Percentiles rank a stretch among this genome's conserved stretches.
These are phyloP conservation scores for Emmonsia crescens DNA, from an alignment of 2,329 filamentous ascomycete species.

Conservation along the genomic window DNA sequence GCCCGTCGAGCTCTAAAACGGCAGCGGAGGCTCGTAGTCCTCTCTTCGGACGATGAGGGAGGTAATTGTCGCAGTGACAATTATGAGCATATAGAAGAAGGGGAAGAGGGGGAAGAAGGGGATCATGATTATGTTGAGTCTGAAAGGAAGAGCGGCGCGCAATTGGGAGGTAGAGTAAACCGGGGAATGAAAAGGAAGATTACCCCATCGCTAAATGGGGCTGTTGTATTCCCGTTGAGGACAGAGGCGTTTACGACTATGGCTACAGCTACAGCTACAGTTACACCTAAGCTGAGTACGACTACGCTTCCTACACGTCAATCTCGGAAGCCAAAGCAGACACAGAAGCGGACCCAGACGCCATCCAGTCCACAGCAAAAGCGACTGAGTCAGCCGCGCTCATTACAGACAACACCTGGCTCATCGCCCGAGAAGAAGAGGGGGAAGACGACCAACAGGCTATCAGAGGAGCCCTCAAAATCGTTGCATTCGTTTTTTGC, in stretches of 20 bases:
- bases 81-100: neutral
- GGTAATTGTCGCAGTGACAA: slow-evolving; percentile 6
- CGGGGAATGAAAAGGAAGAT: slow-evolving; percentile 1
- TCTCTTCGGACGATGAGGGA: slow-evolving; percentile 20
- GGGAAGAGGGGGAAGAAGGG: neutral
- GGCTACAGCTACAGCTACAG: neutral
- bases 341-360: neutral
- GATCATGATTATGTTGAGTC: neutral
- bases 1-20: slow-evolving; percentile 25
- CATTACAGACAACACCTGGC: slow-evolving; percentile 13
- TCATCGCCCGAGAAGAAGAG: slow-evolving; percentile 25
- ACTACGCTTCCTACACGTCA: neutral
- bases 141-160: neutral
- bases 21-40: slow-evolving; percentile 23
- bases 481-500: slow-evolving; percentile 34
- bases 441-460: slow-evolving; percentile 8
- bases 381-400: neutral
- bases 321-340: neutral
- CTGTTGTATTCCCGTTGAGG: neutral
- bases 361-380: neutral
- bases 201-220: neutral
- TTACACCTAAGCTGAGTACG: neutral
- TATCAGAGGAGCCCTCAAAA: slow-evolving; percentile 17
- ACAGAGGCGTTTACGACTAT: neutral
- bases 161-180: neutral